phyloP scores from a whole-genome alignment of 164 flowering plant genomes.

The Stephania cephalantha region DNA sequence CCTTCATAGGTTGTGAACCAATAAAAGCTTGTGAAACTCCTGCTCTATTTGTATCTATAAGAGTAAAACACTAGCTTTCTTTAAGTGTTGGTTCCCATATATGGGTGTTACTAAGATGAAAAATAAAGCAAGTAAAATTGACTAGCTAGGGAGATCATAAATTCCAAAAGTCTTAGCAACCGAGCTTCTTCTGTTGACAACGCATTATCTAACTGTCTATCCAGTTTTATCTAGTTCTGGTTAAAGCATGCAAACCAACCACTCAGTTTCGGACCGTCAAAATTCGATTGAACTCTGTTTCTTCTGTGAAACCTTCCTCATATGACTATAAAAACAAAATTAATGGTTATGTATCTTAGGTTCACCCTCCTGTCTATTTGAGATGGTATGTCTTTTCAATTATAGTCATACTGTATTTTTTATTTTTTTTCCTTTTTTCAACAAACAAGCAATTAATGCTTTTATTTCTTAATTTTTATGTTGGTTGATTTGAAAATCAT shows the following conservation, averaged over 20 bases:
- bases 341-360: background rate
- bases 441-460: background rate
- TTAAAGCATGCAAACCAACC: background rate
- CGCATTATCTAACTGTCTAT: background rate
- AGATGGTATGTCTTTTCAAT: background rate
- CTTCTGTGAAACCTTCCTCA: background rate
- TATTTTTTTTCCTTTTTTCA: background rate
- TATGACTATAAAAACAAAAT: background rate
- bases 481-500: no score
- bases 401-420: background rate
- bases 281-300: background rate
- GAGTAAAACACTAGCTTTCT: background rate
- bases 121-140: background rate
- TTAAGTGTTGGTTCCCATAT: background rate
- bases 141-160: background rate
- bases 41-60: background rate
- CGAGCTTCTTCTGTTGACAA: background rate
- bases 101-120: background rate
- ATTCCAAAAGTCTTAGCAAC: background rate
- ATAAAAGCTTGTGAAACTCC: background rate
- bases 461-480: no score
- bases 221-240: background rate
- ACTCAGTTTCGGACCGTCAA: background rate
- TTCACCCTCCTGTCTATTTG: background rate
- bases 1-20: background rate